Conservation (phyloP, 1,284 basidiomycete species). For the Trichosporon sp. region DNA sequence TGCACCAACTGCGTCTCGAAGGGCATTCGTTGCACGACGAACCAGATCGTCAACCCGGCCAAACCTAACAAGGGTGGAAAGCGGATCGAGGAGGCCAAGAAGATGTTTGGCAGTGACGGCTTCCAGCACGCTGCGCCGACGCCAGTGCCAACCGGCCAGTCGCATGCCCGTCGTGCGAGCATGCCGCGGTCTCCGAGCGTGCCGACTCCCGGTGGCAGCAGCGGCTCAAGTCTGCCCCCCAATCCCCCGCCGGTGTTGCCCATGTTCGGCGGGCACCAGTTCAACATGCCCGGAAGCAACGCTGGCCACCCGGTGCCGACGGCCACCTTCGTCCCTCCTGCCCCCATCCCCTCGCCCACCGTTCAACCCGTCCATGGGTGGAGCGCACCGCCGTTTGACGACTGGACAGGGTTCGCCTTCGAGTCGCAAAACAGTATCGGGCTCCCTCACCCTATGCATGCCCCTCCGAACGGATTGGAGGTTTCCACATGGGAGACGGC, state of each 20-base stretch:
- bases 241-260: not conserved
- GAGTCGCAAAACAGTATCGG: not conserved
- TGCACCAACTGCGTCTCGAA: slow-evolving; percentile 41
- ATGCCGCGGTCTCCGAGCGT: not conserved
- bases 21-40: slow-evolving; percentile 36
- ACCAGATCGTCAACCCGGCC: slow-evolving; percentile 37
- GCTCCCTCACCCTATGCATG: not conserved
- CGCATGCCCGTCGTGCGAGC: not conserved
- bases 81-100: slow-evolving; percentile 38
- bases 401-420: not conserved
- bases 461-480: not conserved
- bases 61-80: slow-evolving; percentile 44
- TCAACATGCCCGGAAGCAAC: not conserved
- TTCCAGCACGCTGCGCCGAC: not conserved
- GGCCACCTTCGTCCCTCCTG: not conserved
- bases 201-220: not conserved
- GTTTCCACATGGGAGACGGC: not conserved
- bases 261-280: not conserved
- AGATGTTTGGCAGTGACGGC: slow-evolving; percentile 29
- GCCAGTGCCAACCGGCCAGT: not conserved
- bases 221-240: not conserved
- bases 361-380: not conserved
- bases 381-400: not conserved
- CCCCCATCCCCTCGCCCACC: not conserved
- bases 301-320: not conserved